phyloP scores from a whole-genome alignment of 331 rosid species.

The Acacia concinna region DNA sequence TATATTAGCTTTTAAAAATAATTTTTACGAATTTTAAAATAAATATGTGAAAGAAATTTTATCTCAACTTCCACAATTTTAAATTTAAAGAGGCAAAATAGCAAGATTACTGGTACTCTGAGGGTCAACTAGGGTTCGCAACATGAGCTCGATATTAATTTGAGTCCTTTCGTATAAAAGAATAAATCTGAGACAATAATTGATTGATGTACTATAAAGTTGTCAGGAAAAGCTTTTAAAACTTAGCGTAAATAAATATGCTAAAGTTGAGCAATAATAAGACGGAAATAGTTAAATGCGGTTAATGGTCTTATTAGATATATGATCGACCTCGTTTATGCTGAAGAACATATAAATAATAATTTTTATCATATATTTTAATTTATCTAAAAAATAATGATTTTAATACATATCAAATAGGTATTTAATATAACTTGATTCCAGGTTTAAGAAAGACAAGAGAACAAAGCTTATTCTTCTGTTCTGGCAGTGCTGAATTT shows the following conservation, averaged over 20 bases:
- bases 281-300: not conserved
- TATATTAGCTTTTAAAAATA: too few species aligned
- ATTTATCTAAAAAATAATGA: not conserved
- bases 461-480: slow-evolving; percentile 66
- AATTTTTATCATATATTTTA: not conserved
- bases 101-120: not conserved
- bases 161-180: not conserved
- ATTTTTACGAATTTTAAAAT: too few species aligned
- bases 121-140: slow-evolving; percentile 24
- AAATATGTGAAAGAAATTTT: too few species aligned
- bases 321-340: not conserved
- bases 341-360: not conserved
- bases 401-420: not conserved
- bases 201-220: not conserved
- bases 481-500: slow-evolving; percentile 60
- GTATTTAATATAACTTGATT: slow-evolving; percentile 40
- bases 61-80: too few species aligned
- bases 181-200: not conserved
- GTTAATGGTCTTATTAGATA: not conserved
- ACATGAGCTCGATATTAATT: not conserved
- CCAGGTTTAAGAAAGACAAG: slow-evolving; percentile 74
- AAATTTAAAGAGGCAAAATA: too few species aligned
- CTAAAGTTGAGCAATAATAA: not conserved
- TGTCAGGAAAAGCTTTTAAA: not conserved
- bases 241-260: not conserved